Percentiles rank a stretch among this genome's conserved stretches.
These are phyloP conservation scores for Candida koratica DNA, from an alignment of 805 yeast species.

Conservation along the genomic window DNA sequence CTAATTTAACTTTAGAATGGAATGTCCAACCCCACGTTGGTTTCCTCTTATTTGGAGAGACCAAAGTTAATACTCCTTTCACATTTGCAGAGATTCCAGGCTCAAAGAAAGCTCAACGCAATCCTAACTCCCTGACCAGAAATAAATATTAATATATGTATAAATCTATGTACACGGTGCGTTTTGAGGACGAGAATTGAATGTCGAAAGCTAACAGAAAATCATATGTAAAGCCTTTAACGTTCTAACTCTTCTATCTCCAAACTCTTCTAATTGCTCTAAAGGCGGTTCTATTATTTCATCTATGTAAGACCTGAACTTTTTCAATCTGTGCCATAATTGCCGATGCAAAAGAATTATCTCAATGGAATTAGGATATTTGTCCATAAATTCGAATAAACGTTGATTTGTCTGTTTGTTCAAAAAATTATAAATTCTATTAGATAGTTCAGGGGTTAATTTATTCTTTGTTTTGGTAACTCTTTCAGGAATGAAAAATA, in stretches of 20 bases:
- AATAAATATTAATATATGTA: constrained; percentile 10
- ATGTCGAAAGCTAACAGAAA: not conserved
- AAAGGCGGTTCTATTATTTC: constrained; percentile 17
- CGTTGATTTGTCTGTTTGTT: constrained; percentile 15
- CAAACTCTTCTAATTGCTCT: constrained; percentile 17
- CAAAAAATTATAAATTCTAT: constrained; percentile 17
- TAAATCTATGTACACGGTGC: constrained; percentile 5
- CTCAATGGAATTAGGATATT: constrained; percentile 33
- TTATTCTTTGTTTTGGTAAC: constrained; percentile 21
- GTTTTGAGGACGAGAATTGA: not conserved
- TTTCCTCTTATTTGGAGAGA: constrained; percentile 64
- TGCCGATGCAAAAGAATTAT: constrained; percentile 17
- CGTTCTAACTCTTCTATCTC: constrained; percentile 24
- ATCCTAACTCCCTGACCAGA: constrained; percentile 11
- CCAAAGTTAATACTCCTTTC: constrained; percentile 25
- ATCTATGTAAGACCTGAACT: constrained; percentile 24
- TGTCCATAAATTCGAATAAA: constrained; percentile 29
- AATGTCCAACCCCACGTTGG: constrained; percentile 92
- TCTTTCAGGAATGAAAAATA: constrained; percentile 31
- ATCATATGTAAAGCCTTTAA: constrained; percentile 18
- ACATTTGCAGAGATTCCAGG: constrained; percentile 24
- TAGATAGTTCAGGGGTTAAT: constrained; percentile 18
- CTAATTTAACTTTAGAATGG: constrained; percentile 74
- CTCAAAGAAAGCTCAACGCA: constrained; percentile 2
- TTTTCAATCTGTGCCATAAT: constrained; percentile 4